Evolutionary conservation across 176 grass and related monocot genomes (phyloP).

Genomic region (Aegilops speltoides): DNA sequence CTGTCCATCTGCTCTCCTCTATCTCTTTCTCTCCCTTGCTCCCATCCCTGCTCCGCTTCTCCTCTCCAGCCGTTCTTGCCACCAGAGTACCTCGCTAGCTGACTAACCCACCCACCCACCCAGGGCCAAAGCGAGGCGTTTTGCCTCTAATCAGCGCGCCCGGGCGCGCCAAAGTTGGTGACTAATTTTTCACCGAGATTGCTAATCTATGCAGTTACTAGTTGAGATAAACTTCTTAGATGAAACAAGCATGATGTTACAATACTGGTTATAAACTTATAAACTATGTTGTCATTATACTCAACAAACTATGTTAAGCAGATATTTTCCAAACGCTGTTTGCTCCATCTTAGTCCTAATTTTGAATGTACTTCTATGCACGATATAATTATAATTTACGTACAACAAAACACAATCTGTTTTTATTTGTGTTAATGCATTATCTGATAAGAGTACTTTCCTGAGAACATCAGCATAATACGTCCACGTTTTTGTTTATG

Average conservation of each 20-base stretch:
- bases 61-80: background rate
- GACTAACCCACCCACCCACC: no score
- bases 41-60: background rate
- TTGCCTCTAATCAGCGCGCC: no score
- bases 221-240: background rate
- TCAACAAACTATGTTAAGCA: background rate
- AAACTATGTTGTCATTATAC: conserved; percentile 13
- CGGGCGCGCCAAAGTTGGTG: background rate
- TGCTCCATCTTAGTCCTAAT: background rate
- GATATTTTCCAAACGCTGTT: background rate
- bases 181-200: background rate
- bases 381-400: background rate
- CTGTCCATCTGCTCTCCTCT: background rate
- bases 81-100: background rate
- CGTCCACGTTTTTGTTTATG: background rate
- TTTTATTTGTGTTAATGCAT: background rate
- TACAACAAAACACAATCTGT: background rate
- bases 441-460: background rate
- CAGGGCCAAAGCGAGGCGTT: no score
- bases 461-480: background rate
- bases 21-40: background rate
- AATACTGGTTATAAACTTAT: background rate
- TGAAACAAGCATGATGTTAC: background rate
- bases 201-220: background rate
- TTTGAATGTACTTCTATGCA: background rate